Evolutionary conservation across 495 filamentous ascomycete genomes (phyloP).

Genomic region (Hypoxylon fragiforme): DNA sequence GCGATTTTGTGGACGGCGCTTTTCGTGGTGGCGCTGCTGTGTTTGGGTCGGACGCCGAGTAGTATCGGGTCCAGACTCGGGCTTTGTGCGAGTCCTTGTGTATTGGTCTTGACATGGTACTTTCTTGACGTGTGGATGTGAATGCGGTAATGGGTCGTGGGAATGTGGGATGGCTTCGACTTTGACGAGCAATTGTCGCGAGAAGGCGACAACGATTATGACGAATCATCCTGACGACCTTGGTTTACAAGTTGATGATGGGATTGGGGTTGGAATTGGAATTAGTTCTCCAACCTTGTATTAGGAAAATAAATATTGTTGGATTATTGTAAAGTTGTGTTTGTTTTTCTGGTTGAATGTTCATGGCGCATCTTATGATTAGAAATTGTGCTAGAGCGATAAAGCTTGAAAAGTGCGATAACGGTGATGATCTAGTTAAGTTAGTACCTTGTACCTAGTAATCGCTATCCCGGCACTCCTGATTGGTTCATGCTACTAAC

Average conservation of each 20-base stretch:
- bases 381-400: neutral
- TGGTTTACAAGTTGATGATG: neutral
- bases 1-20: conserved; percentile 2
- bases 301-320: too few relatives aligned
- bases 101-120: neutral
- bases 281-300: too few relatives aligned
- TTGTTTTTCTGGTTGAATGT: too few relatives aligned
- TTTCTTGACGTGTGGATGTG: conserved; percentile 2
- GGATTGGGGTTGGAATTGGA: too few relatives aligned
- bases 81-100: neutral
- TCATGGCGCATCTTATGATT: too few relatives aligned
- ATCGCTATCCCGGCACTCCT: too few relatives aligned
- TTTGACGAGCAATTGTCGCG: conserved; percentile 16
- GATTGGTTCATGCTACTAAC: too few relatives aligned
- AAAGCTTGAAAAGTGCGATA: conserved; percentile 1
- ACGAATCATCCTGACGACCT: conserved; percentile 15
- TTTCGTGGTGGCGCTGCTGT: conserved; percentile 6
- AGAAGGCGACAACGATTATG: conserved; percentile 25
- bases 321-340: too few relatives aligned
- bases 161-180: conserved; percentile 17
- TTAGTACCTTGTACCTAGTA: neutral
- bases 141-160: conserved; percentile 12
- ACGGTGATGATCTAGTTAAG: too few relatives aligned
- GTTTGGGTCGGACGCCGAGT: conserved; percentile 16
- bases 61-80: conserved; percentile 1